Evolutionary conservation across 2,329 filamentous ascomycete genomes (phyloP).

Genomic region (Colletotrichum shisoi): DNA sequence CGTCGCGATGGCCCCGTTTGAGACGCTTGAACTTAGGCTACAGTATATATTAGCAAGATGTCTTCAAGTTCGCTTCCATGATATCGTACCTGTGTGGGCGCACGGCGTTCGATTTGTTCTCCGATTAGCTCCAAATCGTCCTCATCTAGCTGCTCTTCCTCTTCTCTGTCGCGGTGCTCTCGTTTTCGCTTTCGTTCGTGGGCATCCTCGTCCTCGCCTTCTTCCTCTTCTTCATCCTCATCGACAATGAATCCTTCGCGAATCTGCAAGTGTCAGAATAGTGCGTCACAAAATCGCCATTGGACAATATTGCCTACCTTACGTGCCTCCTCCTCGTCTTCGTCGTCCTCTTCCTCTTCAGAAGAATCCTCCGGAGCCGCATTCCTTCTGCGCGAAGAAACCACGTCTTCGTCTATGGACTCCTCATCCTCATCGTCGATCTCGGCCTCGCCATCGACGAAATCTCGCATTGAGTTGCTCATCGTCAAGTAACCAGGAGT

Average conservation of each 20-base stretch:
- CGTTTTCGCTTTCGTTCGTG: conserved; percentile 75
- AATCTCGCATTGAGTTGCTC: conserved; percentile 72
- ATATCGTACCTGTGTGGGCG: conserved; percentile 72
- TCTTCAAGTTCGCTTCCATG: background rate
- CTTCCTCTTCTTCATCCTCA: conserved; percentile 81
- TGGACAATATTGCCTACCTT: conserved; percentile 62
- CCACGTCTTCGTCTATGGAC: conserved; percentile 79
- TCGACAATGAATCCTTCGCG: conserved; percentile 96
- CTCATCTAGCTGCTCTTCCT: conserved; percentile 90
- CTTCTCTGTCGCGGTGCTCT: conserved; percentile 76
- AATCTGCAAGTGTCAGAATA: conserved; percentile 61
- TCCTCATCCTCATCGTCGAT: conserved; percentile 86
- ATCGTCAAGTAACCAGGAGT: conserved; percentile 50
- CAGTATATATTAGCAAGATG: conserved; percentile 40
- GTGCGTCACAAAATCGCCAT: conserved; percentile 35
- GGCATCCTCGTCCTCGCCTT: conserved; percentile 66
- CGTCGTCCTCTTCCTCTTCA: conserved; percentile 91
- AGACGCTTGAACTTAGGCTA: conserved; percentile 95
- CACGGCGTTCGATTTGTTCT: conserved; percentile 75
- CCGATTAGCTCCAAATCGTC: conserved; percentile 96
- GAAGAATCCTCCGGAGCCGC: conserved; percentile 78
- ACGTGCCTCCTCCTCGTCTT: conserved; percentile 84
- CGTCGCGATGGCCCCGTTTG: conserved; percentile 86
- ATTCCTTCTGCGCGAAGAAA: conserved; percentile 55
- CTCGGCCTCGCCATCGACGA: conserved; percentile 86